Conservation (phyloP, 768 basidiomycete species). For the Tricholoma flavovirens region DNA sequence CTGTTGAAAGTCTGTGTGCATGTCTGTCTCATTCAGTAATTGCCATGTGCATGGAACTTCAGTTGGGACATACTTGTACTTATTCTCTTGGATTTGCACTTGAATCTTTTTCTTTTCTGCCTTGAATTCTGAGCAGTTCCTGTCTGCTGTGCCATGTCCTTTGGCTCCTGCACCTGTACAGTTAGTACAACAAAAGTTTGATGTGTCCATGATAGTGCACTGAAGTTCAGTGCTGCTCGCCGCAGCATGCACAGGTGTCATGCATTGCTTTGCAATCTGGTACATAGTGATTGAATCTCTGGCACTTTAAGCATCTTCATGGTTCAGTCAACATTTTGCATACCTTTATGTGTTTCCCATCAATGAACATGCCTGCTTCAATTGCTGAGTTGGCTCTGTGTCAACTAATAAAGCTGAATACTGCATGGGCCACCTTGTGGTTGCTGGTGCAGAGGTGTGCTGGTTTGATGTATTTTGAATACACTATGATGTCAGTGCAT, state of each 20-base stretch:
- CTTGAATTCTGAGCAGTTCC: slow-evolving; percentile 14
- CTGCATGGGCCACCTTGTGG: slow-evolving; percentile 19
- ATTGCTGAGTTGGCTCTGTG: slow-evolving; percentile 20
- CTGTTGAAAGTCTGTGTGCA: too few species aligned
- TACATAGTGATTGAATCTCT: too few species aligned
- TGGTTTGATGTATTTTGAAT: slow-evolving; percentile 19
- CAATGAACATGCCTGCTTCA: too few species aligned
- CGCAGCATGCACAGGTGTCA: slow-evolving; percentile 15
- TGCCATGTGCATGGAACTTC: too few species aligned
- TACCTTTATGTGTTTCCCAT: too few species aligned
- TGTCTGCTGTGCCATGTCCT: too few species aligned
- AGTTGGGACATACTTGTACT: slow-evolving; percentile 13
- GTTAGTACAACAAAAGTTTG: too few species aligned
- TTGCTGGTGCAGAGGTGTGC: neutral
- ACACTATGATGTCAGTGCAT: neutral
- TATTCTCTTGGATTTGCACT: slow-evolving; percentile 9
- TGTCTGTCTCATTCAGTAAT: too few species aligned
- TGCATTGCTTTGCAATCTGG: too few species aligned
- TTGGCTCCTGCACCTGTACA: too few species aligned
- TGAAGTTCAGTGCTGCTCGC: slow-evolving; percentile 13
- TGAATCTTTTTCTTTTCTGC: slow-evolving; percentile 6
- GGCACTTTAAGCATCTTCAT: too few species aligned
- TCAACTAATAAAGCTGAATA: slow-evolving; percentile 14
- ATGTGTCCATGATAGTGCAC: slow-evolving; percentile 10
- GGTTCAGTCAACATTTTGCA: too few species aligned